Evolutionary conservation across 345 rosid species (phyloP), one percentile per base, ranked within the genome.

Genomic region (Pugionium cornutum): DNA sequence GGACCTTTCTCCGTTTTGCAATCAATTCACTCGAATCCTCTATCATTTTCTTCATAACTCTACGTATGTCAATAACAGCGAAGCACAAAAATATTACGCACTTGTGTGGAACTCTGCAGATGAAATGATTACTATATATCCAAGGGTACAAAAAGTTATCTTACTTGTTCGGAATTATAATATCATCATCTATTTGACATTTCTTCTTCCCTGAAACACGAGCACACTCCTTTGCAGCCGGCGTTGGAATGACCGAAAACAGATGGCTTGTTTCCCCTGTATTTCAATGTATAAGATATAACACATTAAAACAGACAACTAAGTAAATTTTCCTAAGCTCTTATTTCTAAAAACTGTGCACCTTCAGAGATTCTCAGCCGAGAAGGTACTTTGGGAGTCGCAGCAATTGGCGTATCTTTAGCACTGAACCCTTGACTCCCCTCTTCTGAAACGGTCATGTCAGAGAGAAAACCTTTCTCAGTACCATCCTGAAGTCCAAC

Each of bases 121-220:
- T 53, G 27, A 51, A 43, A 18, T 18, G 18, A 18, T 18, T 18
- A 18, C 18, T 42, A 46, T 27, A 46, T 18, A 45, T 52, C 42
- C 3, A 58, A 44, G 37, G 26, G 26, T 37, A 73, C 54, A 59
- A 40, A 50, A 45, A 31, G 7, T 11, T 64, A 10, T 66, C 89
- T 75, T 87, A 92, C 98, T 62, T 61, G 72, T 80, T 92, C 26
- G 95, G 81, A 74, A 87, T 78, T 44, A 82, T 66, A 25, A 78
- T 72, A 50, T 72, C 64, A 43, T 86, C 84, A 71, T 92, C 98
- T 35, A 69, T 72, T 34, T 82, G 28, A 73, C 86, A 85, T 69
- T 82, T 86, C 58, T 90, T 76, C 73, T 86, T 86, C 75, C 81
- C 76, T 52, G 65, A 62, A 68, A 43, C 37, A 62, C 66, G 82